Conservation (phyloP, 192 early-diverging fungal genomes). For the Coemansia sp. region DNA sequence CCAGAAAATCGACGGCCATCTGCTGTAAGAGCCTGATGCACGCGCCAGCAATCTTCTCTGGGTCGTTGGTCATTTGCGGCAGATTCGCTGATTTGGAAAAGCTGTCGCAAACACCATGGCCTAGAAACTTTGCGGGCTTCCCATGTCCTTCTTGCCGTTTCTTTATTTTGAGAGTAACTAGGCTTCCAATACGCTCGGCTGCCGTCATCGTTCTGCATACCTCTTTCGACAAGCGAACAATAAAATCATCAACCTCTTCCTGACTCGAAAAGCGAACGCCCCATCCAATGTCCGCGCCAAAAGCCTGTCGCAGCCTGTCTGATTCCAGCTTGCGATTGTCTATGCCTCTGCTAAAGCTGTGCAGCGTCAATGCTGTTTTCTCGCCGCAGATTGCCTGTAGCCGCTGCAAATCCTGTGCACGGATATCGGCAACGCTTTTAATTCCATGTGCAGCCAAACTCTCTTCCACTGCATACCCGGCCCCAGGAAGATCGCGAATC, state of each 20-base stretch:
- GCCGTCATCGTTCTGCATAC: conserved; percentile 63
- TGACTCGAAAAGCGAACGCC: conserved; percentile 80
- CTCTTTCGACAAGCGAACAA: conserved; percentile 64
- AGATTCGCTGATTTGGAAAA: conserved; percentile 57
- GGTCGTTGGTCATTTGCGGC: conserved; percentile 53
- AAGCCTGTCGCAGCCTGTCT: conserved; percentile 67
- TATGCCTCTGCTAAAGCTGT: conserved; percentile 71
- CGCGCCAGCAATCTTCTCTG: conserved; percentile 20
- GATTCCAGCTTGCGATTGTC: conserved; percentile 70
- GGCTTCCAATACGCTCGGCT: conserved; percentile 57
- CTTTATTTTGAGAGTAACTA: conserved; percentile 71
- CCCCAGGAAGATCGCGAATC: conserved; percentile 47
- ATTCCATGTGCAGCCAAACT: conserved; percentile 54
- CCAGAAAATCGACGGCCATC: conserved; percentile 31
- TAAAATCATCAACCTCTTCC: conserved; percentile 68
- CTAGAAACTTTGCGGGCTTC: conserved; percentile 62
- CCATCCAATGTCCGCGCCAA: conserved; percentile 87
- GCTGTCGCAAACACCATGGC: conserved; percentile 66
- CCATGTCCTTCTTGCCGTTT: conserved; percentile 54
- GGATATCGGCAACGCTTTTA: conserved; percentile 51
- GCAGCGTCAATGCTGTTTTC: conserved; percentile 68
- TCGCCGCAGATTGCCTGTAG: conserved; percentile 69
- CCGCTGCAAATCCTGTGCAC: conserved; percentile 26
- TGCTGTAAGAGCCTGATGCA: conserved; percentile 24
- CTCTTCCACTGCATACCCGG: conserved; percentile 58